Evolutionary conservation across 345 rosid genomes (phyloP).

Genomic region (Brassica carinata): DNA sequence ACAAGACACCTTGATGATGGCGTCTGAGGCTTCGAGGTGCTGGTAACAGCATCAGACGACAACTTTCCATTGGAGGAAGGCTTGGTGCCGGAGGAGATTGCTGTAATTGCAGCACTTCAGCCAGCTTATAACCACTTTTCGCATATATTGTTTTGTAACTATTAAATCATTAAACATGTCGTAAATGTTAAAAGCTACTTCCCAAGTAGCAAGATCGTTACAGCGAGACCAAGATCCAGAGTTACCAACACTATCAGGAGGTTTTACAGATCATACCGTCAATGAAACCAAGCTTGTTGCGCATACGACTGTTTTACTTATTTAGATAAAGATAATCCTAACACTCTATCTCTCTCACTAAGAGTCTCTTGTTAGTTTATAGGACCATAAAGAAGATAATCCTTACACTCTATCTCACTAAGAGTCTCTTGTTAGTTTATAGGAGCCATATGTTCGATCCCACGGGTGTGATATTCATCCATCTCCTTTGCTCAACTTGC

Average conservation of each 20-base stretch:
- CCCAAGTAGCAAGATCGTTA: background rate
- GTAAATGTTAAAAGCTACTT: too few species aligned
- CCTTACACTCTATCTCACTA: too few species aligned
- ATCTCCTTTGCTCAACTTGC: background rate
- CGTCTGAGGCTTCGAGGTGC: too few species aligned
- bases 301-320: background rate
- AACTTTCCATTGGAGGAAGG: background rate
- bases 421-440: too few species aligned
- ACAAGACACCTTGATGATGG: too few species aligned
- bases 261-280: background rate
- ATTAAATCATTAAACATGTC: too few species aligned
- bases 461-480: background rate
- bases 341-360: too few species aligned
- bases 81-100: background rate
- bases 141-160: background rate
- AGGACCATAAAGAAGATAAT: background rate
- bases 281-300: background rate
- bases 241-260: background rate
- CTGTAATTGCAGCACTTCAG: background rate
- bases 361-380: too few species aligned
- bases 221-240: background rate
- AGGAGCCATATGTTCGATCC: background rate
- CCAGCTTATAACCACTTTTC: background rate
- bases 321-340: background rate
- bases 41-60: too few species aligned